Conservation (phyloP, 2,329 filamentous ascomycete genomes). For the Hypoxylon sp. region DNA sequence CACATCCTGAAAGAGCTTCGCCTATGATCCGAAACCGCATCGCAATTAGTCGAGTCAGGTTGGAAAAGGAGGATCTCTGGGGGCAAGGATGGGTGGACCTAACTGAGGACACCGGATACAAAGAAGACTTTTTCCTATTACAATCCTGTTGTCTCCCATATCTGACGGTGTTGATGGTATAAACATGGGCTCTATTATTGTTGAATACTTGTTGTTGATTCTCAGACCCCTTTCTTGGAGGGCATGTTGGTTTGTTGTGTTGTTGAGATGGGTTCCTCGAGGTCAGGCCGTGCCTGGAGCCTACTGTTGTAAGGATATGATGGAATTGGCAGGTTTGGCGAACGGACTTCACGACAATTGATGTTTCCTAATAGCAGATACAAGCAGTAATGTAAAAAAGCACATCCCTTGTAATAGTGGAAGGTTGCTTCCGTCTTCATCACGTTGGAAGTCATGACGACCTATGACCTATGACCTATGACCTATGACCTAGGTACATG, state of each 20-base stretch:
- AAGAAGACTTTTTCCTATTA: constrained; percentile 12
- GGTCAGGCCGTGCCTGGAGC: constrained; percentile 25
- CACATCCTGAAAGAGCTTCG: constrained; percentile 90
- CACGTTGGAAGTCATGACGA: neutral
- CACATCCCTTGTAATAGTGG: constrained; percentile 29
- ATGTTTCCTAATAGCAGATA: constrained; percentile 52
- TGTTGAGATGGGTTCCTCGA: constrained; percentile 33
- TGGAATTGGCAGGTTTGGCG: constrained; percentile 46
- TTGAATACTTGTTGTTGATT: constrained; percentile 46
- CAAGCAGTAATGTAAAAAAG: constrained; percentile 51
- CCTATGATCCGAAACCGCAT: constrained; percentile 67
- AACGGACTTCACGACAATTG: constrained; percentile 49
- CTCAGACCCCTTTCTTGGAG: constrained; percentile 18
- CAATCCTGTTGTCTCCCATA: constrained; percentile 11
- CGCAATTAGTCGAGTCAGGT: neutral
- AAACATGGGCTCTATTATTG: constrained; percentile 30
- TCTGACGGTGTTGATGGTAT: constrained; percentile 19
- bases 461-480: neutral
- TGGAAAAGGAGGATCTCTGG: neutral
- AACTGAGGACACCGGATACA: neutral
- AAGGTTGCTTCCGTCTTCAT: neutral
- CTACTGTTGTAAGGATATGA: constrained; percentile 48
- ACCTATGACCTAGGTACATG: neutral
- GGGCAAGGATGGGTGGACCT: constrained; percentile 1
- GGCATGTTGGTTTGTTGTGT: constrained; percentile 26